phyloP scores from a whole-genome alignment of 2,329 filamentous ascomycete species.

The Didymosphaeria variabile region DNA sequence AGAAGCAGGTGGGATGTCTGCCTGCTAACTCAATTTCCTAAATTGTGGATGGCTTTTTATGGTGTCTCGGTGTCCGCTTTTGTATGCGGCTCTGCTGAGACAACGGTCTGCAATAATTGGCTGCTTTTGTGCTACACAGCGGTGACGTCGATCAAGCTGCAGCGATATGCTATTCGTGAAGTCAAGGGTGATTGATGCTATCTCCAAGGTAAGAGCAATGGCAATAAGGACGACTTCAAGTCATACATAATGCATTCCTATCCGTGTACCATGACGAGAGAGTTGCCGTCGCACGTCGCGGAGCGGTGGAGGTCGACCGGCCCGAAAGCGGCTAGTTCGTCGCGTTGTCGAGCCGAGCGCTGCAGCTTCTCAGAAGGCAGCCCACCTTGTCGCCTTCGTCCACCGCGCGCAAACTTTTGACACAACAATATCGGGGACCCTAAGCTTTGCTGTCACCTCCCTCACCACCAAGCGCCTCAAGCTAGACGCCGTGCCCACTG shows the following conservation, averaged over 20 bases:
- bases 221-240: not conserved
- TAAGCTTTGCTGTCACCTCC: not conserved
- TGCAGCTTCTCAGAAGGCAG: slow-evolving; percentile 2
- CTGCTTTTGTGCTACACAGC: no score
- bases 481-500: not conserved
- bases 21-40: no score
- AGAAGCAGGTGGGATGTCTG: no score
- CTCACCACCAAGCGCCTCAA: slow-evolving; percentile 1
- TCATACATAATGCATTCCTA: not conserved
- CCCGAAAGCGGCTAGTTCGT: not conserved
- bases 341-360: not conserved
- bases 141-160: no score
- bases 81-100: not conserved
- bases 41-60: no score
- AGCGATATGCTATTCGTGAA: no score
- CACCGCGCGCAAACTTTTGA: slow-evolving; percentile 10
- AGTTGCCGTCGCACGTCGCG: not conserved
- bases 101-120: no score
- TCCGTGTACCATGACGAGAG: not conserved
- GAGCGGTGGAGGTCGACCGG: not conserved
- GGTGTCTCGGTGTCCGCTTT: not conserved
- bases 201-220: not conserved
- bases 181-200: not conserved
- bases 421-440: not conserved
- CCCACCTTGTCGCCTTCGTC: slow-evolving; percentile 4